Base-by-base conservation (phyloP, 164 flowering plant genomes). In the Kingdonia uniflora region DNA sequence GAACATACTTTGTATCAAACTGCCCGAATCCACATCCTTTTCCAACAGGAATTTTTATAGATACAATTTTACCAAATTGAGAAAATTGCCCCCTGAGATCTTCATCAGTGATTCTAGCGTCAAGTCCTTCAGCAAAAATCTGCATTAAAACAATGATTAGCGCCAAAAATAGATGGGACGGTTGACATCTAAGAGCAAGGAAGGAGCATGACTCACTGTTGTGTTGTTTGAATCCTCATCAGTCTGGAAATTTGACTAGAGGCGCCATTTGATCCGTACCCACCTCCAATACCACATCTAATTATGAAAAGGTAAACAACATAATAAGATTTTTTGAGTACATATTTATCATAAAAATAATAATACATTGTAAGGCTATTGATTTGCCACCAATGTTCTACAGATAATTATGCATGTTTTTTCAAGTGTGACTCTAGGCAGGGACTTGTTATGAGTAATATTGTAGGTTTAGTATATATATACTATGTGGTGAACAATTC, bases 111-210 rank as follows among this genome's bases (percentile, higher is more conserved):
- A 80, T 80, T 67, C 61, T 77, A 19, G 95, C 76, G 60, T 88
- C 96, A 55, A 92, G 95, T 29, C 95, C 98, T 46, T 96, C 98
- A 66, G 87, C 98, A 76, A 88, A 92, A 58, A 91, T 85, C 98
- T 91, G 72, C 16, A 64, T 51, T 23, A 20, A 13, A 42, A 68
- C 57, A 40, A 19, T 25, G 35, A 50, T 70, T 63, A 71, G 50
- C 21, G 42, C 45, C 43, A 20, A 45, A 21, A 21, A 55, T 57
- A 19, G 21, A 21, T 49, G 19, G n/a, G 2, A 52, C 42, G 7
- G 21, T 16, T 1, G 19, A 48, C 22, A 21, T 22, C 26, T 19
- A 21, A 40, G 35, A 12, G 5, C 25, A 20, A 19, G 21, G 21
- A 40, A 37, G 24, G 29, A 21, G 38, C 19, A 16, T 15, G 19